Percentiles rank a stretch among this genome's conserved stretches.
Evolutionary conservation across 2,329 filamentous ascomycete species (phyloP).

Genomic region (Colletotrichum lupini): DNA sequence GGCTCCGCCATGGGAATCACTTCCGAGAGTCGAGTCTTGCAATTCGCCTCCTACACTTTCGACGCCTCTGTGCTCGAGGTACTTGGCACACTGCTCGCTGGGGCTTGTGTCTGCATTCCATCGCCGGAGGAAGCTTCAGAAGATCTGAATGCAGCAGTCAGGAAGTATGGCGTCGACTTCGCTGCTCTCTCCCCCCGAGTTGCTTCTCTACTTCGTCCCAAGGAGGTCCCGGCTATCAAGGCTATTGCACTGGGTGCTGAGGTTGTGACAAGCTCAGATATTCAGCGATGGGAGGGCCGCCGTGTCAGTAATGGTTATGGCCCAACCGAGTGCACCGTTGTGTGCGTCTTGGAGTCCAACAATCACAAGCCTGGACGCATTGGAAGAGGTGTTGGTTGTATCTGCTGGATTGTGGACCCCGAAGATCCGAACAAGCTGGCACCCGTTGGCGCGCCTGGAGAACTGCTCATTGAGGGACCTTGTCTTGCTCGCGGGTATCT

Average conservation of each 20-base stretch:
- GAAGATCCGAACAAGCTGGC: slow-evolving; percentile 36
- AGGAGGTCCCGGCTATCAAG: neutral
- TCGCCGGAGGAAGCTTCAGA: slow-evolving; percentile 42
- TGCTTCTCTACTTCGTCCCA: neutral
- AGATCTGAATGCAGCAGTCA: neutral
- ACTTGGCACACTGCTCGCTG: slow-evolving; percentile 48
- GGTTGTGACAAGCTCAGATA: neutral
- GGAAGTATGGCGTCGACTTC: neutral
- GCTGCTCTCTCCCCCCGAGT: neutral
- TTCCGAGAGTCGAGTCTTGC: slow-evolving; percentile 34
- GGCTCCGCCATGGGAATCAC: neutral
- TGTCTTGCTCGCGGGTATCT: slow-evolving; percentile 39
- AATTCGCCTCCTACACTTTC: slow-evolving; percentile 48
- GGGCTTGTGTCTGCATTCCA: slow-evolving; percentile 52
- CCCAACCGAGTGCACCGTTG: neutral
- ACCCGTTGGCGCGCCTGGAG: slow-evolving; percentile 39
- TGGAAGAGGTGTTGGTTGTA: neutral
- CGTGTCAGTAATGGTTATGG: neutral
- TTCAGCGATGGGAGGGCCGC: neutral
- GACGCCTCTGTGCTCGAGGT: slow-evolving; percentile 51
- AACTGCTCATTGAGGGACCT: slow-evolving; percentile 38
- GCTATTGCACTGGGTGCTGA: neutral
- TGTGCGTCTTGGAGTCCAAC: neutral
- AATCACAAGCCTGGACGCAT: neutral
- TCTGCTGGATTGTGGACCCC: slow-evolving; percentile 37